These are phyloP conservation scores for Podospora bellae-mahoneyi DNA, from an alignment of 495 filamentous ascomycete genomes.

Conservation along the genomic window DNA sequence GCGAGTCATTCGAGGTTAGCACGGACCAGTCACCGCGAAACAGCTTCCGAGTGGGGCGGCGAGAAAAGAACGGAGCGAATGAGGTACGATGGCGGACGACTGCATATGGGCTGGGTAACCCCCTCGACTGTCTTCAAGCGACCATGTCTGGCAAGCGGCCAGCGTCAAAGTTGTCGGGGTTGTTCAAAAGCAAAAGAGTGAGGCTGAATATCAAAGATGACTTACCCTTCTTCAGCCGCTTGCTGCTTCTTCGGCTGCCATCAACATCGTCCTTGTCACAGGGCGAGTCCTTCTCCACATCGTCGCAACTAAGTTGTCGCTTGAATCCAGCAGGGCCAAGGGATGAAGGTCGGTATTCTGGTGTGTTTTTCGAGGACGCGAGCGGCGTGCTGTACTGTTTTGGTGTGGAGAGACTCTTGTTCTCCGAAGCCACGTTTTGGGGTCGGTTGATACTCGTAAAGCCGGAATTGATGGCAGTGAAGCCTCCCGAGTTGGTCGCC, in stretches of 20 bases:
- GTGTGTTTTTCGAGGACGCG: slow-evolving; percentile 54
- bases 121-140: background rate
- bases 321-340: slow-evolving; percentile 62
- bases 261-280: slow-evolving; percentile 65
- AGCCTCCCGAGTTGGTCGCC: slow-evolving; percentile 55
- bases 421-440: slow-evolving; percentile 31
- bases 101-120: background rate
- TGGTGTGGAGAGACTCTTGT: slow-evolving; percentile 42
- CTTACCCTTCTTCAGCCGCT: slow-evolving; percentile 89
- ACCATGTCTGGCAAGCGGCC: background rate
- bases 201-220: slow-evolving; percentile 8
- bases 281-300: slow-evolving; percentile 55
- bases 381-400: slow-evolving; percentile 51
- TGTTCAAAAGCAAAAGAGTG: background rate
- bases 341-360: slow-evolving; percentile 54
- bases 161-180: background rate
- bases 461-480: slow-evolving; percentile 52
- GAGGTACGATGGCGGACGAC: background rate
- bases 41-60: slow-evolving; percentile 1
- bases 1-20: slow-evolving; percentile 39
- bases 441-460: slow-evolving; percentile 76
- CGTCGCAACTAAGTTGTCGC: slow-evolving; percentile 78
- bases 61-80: slow-evolving; percentile 6
- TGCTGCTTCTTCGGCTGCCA: slow-evolving; percentile 74
- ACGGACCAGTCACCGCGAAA: slow-evolving; percentile 26